Evolutionary conservation across 2,329 filamentous ascomycete genomes (phyloP).

Genomic region (Coleophoma eucalyptorum): DNA sequence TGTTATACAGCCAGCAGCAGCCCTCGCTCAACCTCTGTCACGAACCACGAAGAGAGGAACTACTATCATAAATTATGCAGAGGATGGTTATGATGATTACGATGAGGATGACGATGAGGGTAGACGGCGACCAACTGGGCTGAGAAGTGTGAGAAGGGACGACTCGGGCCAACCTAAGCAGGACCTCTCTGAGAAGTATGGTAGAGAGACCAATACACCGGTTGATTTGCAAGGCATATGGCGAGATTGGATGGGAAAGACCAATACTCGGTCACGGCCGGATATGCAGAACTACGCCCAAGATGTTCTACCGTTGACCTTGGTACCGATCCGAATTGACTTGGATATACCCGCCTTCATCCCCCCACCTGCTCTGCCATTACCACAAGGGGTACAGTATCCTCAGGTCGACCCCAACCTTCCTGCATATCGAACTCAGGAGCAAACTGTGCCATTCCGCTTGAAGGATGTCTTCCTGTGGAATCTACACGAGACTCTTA

Average conservation of each 20-base stretch:
- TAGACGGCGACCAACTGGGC: constrained; percentile 67
- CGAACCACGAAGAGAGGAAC: constrained; percentile 97
- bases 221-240: constrained; percentile 87
- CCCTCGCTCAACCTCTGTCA: constrained; percentile 60
- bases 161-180: constrained; percentile 61
- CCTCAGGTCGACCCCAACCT: constrained; percentile 65
- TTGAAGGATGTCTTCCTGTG: constrained; percentile 95
- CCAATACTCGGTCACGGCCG: constrained; percentile 42
- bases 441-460: constrained; percentile 78
- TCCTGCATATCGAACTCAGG: constrained; percentile 75
- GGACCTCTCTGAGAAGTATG: constrained; percentile 70
- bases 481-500: constrained; percentile 93
- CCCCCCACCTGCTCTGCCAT: constrained; percentile 61
- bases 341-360: constrained; percentile 81
- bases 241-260: constrained; percentile 92
- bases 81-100: constrained; percentile 88
- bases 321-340: constrained; percentile 96
- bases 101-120: constrained; percentile 73
- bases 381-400: constrained; percentile 53
- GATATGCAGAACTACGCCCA: constrained; percentile 60
- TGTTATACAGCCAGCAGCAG: constrained; percentile 67
- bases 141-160: constrained; percentile 78
- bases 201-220: constrained; percentile 75
- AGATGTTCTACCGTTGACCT: constrained; percentile 76
- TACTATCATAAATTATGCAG: constrained; percentile 94